Base-by-base conservation (phyloP, 1,284 basidiomycete genomes). In the Testicularia cyperi region DNA sequence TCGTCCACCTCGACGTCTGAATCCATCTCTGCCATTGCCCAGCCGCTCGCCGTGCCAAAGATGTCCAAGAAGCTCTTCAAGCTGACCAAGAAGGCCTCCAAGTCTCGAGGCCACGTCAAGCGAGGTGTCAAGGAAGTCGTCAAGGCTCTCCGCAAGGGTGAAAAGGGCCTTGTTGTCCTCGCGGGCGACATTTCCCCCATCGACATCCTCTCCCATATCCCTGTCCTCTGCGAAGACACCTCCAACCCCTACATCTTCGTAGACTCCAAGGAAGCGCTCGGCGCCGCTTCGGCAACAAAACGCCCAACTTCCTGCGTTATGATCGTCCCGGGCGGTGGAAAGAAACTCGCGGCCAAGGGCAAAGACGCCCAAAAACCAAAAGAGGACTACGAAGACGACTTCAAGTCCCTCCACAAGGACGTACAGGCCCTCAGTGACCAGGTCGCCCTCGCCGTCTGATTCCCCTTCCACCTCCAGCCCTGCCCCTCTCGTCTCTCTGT, bases 111-210 rank as follows among this genome's bases (percentile, higher is more conserved):
- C 6, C 74, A 76, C 44, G 73, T 76, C 34, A 74, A 74, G 45
- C 67, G 74, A n/a, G 74, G 74, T 14, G 74, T 76, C 23, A 75
- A 75, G 51, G 74, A 76, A 45, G 74, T 76, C 5, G 74, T 75
- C 53, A 76, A 76, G 43, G 65, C 67, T 5, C 53, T 76, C 5
- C 61, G 71, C 23, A 76, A 76, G 54, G 67, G 66, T 14, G 74
- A 75, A 25, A 76, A 76, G 51, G 74, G 72, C 8, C 81, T 99
- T 19, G 84, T 98, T 32, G 81, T 99, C 44, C 84, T 99, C 45
- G 95, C 95, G 5, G 92, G 88, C 30, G 95, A 98, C 79, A 98
- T 98, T 75, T 92, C 88, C 36, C 95, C 95, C 19, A 88, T 98
- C 70, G 95, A 99, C 79, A 96, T 99, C 67, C 88, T 98, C 68